These are phyloP conservation scores for Apiospora arundinis DNA, from an alignment of 2,329 filamentous ascomycete species.

Conservation along the genomic window DNA sequence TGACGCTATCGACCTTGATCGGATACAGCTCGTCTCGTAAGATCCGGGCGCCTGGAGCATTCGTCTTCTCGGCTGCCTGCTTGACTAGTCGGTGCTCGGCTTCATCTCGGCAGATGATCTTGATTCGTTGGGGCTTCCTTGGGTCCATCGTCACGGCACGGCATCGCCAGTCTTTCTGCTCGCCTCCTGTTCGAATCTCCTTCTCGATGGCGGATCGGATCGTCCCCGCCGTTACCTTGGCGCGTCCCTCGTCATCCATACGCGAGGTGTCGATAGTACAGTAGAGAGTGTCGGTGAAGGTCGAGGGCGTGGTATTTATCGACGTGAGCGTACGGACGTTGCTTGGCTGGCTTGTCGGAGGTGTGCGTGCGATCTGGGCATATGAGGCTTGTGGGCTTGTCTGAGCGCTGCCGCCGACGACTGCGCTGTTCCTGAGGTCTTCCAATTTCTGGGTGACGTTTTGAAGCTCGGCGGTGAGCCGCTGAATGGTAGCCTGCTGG, in stretches of 20 bases:
- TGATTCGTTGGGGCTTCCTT: too few relatives aligned
- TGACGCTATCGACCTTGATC: too few relatives aligned
- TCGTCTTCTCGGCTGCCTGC: too few relatives aligned
- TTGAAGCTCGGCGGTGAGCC: neutral
- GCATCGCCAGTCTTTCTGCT: neutral
- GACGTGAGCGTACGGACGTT: neutral
- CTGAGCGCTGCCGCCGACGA: too few relatives aligned
- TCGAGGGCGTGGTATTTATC: conserved; percentile 1
- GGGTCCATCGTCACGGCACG: too few relatives aligned
- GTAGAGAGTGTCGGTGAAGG: conserved; percentile 8
- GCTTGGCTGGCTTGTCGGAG: conserved; percentile 6
- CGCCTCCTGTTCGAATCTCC: neutral
- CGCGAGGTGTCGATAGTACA: conserved; percentile 2
- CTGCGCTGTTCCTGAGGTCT: neutral
- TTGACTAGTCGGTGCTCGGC: too few relatives aligned
- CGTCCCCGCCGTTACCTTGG: neutral
- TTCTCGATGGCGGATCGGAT: neutral
- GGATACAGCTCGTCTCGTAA: too few relatives aligned
- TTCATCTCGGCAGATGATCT: too few relatives aligned
- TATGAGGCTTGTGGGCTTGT: neutral
- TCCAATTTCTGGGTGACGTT: neutral
- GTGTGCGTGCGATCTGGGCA: neutral
- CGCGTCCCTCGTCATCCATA: neutral
- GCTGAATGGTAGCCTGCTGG: neutral
- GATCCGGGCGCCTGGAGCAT: too few relatives aligned